phyloP scores from a whole-genome alignment of 1,139 yeast genomes.

The Saccharomycopsis hybrid region DNA sequence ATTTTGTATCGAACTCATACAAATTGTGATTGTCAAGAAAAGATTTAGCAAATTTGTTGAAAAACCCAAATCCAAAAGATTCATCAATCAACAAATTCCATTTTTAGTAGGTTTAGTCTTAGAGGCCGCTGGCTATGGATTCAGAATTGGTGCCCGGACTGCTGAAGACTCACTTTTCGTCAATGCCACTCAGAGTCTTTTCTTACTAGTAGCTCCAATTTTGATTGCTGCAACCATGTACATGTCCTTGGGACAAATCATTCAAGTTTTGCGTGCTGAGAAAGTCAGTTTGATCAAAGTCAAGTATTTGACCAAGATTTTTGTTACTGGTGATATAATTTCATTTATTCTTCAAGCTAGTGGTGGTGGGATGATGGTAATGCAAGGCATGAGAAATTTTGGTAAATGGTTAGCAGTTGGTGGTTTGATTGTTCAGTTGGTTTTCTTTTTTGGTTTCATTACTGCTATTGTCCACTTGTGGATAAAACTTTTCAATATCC shows the following conservation, averaged over 20 bases:
- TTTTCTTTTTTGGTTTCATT: slow-evolving; percentile 7
- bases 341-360: slow-evolving; percentile 37
- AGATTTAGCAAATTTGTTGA: too few relatives aligned
- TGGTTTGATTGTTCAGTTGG: slow-evolving; percentile 26
- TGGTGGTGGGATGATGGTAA: slow-evolving; percentile 38
- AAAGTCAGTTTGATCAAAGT: slow-evolving; percentile 30
- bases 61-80: too few relatives aligned
- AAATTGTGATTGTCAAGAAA: too few relatives aligned
- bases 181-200: slow-evolving; percentile 33
- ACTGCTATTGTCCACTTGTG: too few relatives aligned
- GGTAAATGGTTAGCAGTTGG: slow-evolving; percentile 29
- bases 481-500: too few relatives aligned
- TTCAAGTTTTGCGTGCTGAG: slow-evolving; percentile 29
- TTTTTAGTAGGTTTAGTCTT: not conserved
- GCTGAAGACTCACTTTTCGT: too few relatives aligned
- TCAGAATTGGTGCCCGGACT: too few relatives aligned
- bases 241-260: slow-evolving; percentile 37
- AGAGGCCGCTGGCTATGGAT: slow-evolving; percentile 1
- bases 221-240: slow-evolving; percentile 40
- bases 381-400: slow-evolving; percentile 17
- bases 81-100: too few relatives aligned
- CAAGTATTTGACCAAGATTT: slow-evolving; percentile 33
- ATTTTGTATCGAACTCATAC: too few relatives aligned
- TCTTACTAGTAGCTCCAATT: slow-evolving; percentile 39
- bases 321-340: slow-evolving; percentile 40